Conservation (phyloP, 2,329 filamentous ascomycete species). For the Madurella fahalii region DNA sequence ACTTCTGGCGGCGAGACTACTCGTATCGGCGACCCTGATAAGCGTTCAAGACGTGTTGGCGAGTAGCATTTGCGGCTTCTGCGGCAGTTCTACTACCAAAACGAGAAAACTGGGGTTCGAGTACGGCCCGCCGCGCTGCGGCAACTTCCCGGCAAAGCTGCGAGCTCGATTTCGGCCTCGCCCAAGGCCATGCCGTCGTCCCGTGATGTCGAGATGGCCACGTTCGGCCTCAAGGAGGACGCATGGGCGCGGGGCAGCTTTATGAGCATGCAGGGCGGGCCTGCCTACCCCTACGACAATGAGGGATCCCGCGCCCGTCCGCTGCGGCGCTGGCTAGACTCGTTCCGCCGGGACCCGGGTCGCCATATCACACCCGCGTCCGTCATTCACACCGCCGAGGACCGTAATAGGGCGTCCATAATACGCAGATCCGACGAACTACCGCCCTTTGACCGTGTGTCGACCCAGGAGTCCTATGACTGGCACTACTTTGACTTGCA, state of each 20-base stretch:
- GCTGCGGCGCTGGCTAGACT: conserved; percentile 47
- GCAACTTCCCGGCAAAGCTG: neutral
- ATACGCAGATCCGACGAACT: conserved; percentile 3
- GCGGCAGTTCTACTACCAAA: no score
- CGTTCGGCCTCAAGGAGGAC: conserved; percentile 57
- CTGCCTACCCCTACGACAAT: conserved; percentile 38
- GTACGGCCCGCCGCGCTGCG: no score
- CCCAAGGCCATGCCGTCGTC: conserved; percentile 35
- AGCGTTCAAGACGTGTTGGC: no score
- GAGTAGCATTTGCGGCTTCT: no score
- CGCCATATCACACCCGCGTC: conserved; percentile 43
- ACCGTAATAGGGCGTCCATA: conserved; percentile 6
- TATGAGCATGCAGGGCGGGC: conserved; percentile 47
- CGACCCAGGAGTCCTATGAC: conserved; percentile 33
- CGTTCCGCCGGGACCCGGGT: conserved; percentile 59
- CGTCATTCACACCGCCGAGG: conserved; percentile 9
- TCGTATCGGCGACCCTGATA: no score
- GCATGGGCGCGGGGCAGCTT: conserved; percentile 47
- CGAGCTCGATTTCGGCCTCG: neutral
- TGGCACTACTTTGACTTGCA: conserved; percentile 53
- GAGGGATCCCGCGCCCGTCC: conserved; percentile 26
- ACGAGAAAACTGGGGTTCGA: no score
- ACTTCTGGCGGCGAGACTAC: no score
- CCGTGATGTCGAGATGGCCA: conserved; percentile 52
- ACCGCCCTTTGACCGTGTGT: conserved; percentile 13